Evolutionary conservation across 2,329 filamentous ascomycete species (phyloP), one percentile per base, ranked within the genome.

Genomic region (Microdochium trichocladiopsis): DNA sequence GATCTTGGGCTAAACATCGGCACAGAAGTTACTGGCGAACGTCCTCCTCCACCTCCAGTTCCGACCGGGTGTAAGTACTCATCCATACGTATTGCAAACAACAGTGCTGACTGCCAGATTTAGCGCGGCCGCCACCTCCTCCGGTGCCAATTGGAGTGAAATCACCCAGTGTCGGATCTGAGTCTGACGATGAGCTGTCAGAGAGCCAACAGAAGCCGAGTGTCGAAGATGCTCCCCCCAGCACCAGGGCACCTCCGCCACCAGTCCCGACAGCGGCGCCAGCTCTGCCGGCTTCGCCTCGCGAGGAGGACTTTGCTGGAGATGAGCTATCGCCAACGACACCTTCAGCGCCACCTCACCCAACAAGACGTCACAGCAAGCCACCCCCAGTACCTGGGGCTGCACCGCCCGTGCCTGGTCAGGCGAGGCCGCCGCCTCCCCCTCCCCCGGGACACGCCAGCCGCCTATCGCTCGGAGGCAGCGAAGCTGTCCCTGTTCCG

Each of bases 121-220:
- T 60, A 90, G 87, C 81, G 60, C 87, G 86, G 49, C 82, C 86
- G 47, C 73, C 77, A 2, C 81, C 80, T 49, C 73, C 74, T 31
- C 74, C 74, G 41, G 75, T 79, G 50, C 72, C 79, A 37, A 71
- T 77, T 33, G 73, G 74, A 45, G 64, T 80, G 16, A 75, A 78
- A 48, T 88, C 88, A 41, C 84, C 84, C 47, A 90, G 84, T 53
- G 79, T 87, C 55, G 91, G 90, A 25, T 95, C 90, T 1, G 89
- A 88, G 65, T 94, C 92, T 45, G 92, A 95, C 60, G 92, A 96
- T 66, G 93, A 96, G 67, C 73, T 91, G 61, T 90, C 87, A 10
- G 73, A 75, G 51, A 69, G 69, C 62, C 63, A 77, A 61, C 69
- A 74, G 50, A 68, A 77, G 57, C 60, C 69, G 62, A 51, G 76